Evolutionary conservation across 2,329 filamentous ascomycete genomes (phyloP), one percentile per base, ranked within the genome.

Genomic region (Fusarium udum): DNA sequence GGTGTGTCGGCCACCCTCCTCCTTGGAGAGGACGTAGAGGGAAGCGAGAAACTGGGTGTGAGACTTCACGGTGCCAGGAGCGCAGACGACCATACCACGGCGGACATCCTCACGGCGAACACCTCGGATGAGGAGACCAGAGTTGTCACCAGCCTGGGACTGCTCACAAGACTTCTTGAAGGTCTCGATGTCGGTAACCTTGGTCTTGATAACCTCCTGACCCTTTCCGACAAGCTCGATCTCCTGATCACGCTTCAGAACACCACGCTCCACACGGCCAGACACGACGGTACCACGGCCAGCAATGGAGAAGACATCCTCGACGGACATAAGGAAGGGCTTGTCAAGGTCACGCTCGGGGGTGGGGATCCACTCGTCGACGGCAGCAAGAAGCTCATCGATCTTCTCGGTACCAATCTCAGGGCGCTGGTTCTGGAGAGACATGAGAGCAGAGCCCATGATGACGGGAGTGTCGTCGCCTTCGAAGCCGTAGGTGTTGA

Each of bases 121-220:
- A 88, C 96, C 95, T 86, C 96, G 94, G 84, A 99, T 92, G 61
- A 99, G 91, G 42, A 99, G 93, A 81, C 96, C 96, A 32, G 96
- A 98, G 91, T 98, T 99, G 86, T 99, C 96, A 84, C 96, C 96
- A 71, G 96, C 96, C 79, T 93, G 91, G 67, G 95, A 97, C 86
- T 97, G 94, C 67, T 98, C 95, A 85, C 96, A 98, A 56, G 95
- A 97, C 91, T 99, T 99, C 90, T 98, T 98, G 90, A 99, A 99
- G 76, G 95, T 99, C 89, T 99, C 96, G 78, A 99, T 98, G 82
- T 99, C 97, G 80, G 96, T 99, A 75, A 99, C 95, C 89, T 98
- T 98, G 84, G 96, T 98, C 91, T 97, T 98, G 88, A 98, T 93
- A 76, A 94, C 86, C 51, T 91, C 89, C 64, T 86, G 84, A 77